Base-by-base conservation (phyloP, 2,329 filamentous ascomycete species). In the Cryphonectria nitschkei region DNA sequence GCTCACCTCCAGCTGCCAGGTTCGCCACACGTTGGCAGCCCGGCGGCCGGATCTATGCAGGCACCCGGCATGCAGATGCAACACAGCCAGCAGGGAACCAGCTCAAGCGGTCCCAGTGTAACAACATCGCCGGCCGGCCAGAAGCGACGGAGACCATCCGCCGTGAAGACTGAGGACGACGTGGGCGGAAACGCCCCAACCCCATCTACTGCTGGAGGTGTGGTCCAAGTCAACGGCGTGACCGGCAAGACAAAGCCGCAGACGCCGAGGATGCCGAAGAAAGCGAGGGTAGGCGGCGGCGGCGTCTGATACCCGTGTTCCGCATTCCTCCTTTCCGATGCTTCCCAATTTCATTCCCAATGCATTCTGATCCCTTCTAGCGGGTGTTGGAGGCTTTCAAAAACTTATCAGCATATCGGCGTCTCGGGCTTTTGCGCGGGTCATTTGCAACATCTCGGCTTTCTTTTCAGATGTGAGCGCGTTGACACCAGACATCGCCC, bases 41-140 rank as follows among this genome's bases (percentile, higher is more conserved):
- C 90, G 11, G 88, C 88, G 26, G 85, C 87, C 19, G 88, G 86
- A 22, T 84, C 86, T 67, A 89, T 90, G 85, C 88, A 89, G 78
- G 88, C 89, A 67, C 89, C 89, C 32, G 84, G 84, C 73, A 92
- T 92, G 89, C 88, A 89, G 78, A 82, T 89, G 72, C 89, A 92
- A 77, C 87, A 88, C 74, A 91, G 89, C 77, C 89, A 91, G 78
- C 90, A 92, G 77, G 90, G 89, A 54, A 90, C 89, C 43, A 88
- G 83, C 78, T 91, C 89, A 13, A 89, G 87, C 77, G 89, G 88
- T 1, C 88, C 89, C 8, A 91, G 89, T 76, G 89, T 89, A 70
- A 92, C 91, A 80, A 92, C 90, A 6, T 90, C 88, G 43, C 88
- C 88, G 54, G 84, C 86, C 34, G 87, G 86, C 46, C 89, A 88